A percentile compares a stretch with the other conserved stretches of the same genome.
Conservation (phyloP, 345 rosid genomes). For the Heritiera fomes region DNA sequence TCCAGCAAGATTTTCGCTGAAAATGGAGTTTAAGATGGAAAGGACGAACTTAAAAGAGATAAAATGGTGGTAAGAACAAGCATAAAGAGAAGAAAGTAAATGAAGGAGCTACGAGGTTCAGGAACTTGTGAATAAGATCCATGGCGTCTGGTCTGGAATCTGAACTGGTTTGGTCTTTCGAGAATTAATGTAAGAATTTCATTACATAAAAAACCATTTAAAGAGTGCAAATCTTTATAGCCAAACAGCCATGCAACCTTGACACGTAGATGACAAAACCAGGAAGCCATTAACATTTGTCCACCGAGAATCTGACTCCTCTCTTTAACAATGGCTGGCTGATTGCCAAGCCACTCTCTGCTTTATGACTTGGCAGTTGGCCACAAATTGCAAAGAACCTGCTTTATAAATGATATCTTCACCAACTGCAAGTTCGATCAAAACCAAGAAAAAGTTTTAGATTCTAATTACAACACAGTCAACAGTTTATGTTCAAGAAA, state of each 20-base stretch:
- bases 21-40: constrained; percentile 35
- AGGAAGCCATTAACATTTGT: background rate
- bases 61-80: constrained; percentile 50
- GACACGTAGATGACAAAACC: constrained; percentile 38
- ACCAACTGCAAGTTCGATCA: no score
- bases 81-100: constrained; percentile 50
- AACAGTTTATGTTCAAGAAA: no score
- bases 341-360: background rate
- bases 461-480: no score
- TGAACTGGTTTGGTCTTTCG: background rate
- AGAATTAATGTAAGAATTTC: background rate
- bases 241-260: constrained; percentile 15
- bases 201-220: background rate
- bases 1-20: constrained; percentile 45
- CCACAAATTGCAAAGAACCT: background rate
- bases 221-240: constrained; percentile 24
- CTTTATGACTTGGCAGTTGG: background rate
- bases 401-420: no score
- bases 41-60: constrained; percentile 40
- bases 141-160: constrained; percentile 15
- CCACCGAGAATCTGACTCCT: background rate
- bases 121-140: constrained; percentile 48
- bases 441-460: no score
- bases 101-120: constrained; percentile 51
- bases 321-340: background rate